Evolutionary conservation across 1,284 basidiomycete genomes (phyloP), one percentile per base, ranked within the genome.

Genomic region (Apiotrichum mycotoxinovorans): DNA sequence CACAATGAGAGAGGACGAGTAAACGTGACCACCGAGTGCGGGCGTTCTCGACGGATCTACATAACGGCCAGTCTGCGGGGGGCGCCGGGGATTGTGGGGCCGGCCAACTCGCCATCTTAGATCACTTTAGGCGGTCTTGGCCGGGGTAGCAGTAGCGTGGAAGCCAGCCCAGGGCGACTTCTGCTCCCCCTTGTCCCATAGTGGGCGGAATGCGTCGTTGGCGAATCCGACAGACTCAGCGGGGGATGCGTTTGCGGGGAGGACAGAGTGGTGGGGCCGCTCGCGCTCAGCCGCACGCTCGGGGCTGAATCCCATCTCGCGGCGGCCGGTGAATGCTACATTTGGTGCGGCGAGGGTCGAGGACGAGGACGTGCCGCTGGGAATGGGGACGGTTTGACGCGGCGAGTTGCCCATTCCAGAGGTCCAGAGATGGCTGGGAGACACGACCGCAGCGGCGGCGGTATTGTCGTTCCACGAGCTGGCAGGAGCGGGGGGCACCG

Each of bases 391-490:
- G 15, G 52, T 55, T 48, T 66, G 66, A 22, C 66, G 55, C 2
- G 66, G 65, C 46, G 61, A 63, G 50, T 61, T 65, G 38, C 66
- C 63, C 33, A 63, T 55, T 4, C 62, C 62, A 7, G 51, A 42
- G 10, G 47, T 48, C 51, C 56, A 60, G 14, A 52, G 46, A 9
- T 60, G 41, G 37, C 52, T 48, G 17, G 41, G 42, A 26, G 45
- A 50, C 11, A 61, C 49, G 33, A 56, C 37, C 42, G 62, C 27
- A 67, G 63, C 22, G 42, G 23, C 23, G 38, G 40, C 38, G 5
- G 41, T 22, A 9, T 64, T 64, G 25, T 68, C 65, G 62, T 74
- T 75, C 71, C 71, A 75, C n/a, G 68, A 70, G 26, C 69, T 71
- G 4, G 68, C 72, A 2, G 73, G 73, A 1, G 73, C 72, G 10